Conservation (phyloP, 2,329 filamentous ascomycete species). For the Fusarium sp. region DNA sequence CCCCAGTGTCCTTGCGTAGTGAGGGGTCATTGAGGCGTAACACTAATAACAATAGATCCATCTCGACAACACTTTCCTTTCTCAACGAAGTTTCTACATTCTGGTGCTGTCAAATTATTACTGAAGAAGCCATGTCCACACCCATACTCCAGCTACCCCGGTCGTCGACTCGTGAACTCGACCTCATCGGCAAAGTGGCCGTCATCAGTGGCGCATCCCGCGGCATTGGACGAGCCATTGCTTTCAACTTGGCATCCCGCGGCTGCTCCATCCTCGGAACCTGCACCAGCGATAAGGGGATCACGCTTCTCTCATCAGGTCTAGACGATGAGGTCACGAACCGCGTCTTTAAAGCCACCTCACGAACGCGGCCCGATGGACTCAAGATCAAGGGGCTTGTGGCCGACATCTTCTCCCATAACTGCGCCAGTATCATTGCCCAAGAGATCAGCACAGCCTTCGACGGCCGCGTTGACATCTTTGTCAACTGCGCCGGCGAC, state of each 20-base stretch:
- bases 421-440: constrained; percentile 49
- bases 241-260: constrained; percentile 47
- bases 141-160: too few relatives aligned
- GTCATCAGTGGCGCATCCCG: constrained; percentile 42
- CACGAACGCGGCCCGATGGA: constrained; percentile 8
- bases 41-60: too few relatives aligned
- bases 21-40: too few relatives aligned
- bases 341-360: constrained; percentile 32
- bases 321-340: constrained; percentile 43
- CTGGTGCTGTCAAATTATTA: too few relatives aligned
- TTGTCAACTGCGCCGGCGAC: constrained; percentile 54
- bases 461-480: constrained; percentile 51
- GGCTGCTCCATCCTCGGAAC: constrained; percentile 54
- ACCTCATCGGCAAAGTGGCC: constrained; percentile 37
- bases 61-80: too few relatives aligned
- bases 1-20: too few relatives aligned
- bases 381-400: constrained; percentile 49
- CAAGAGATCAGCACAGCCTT: constrained; percentile 45
- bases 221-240: constrained; percentile 50
- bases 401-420: constrained; percentile 50
- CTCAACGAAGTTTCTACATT: too few relatives aligned
- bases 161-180: constrained; percentile 18
- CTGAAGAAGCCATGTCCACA: too few relatives aligned
- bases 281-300: constrained; percentile 42
- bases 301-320: constrained; percentile 36